These are phyloP conservation scores for Linanthus parryae DNA, from an alignment of 148 eudicot species.

Conservation along the genomic window DNA sequence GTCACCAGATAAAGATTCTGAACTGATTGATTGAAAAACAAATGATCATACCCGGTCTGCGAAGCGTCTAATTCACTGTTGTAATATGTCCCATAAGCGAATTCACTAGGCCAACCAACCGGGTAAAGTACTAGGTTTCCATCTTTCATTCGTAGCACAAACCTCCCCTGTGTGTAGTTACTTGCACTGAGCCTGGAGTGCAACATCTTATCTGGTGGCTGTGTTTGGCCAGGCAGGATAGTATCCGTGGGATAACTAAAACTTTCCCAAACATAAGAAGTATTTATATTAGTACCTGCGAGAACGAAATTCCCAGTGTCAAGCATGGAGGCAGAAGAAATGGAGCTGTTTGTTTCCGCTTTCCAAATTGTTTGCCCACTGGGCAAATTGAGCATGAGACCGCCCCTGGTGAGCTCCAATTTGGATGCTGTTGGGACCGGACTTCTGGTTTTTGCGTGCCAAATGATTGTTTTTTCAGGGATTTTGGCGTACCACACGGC, in stretches of 20 bases:
- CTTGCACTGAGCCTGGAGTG: not conserved
- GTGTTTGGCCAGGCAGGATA: constrained; percentile 3
- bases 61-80: not conserved
- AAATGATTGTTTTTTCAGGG: not conserved
- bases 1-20: too few species aligned
- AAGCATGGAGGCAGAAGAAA: not conserved
- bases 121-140: not conserved
- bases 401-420: not conserved
- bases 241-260: constrained; percentile 2
- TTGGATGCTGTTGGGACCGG: constrained; percentile 1
- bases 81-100: not conserved
- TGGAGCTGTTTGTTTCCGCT: not conserved
- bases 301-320: not conserved
- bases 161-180: not conserved
- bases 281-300: not conserved
- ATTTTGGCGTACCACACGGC: constrained; percentile 3
- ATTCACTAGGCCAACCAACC: not conserved
- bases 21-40: not conserved
- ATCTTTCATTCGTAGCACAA: not conserved
- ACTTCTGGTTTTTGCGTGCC: not conserved
- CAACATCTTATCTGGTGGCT: not conserved
- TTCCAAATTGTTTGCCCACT: not conserved
- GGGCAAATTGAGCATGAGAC: not conserved
- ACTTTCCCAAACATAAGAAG: not conserved
- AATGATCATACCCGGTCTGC: not conserved